Percentiles rank a stretch among this genome's conserved stretches.
phyloP scores from a whole-genome alignment of 768 basidiomycete genomes.

The Trametes punicea region DNA sequence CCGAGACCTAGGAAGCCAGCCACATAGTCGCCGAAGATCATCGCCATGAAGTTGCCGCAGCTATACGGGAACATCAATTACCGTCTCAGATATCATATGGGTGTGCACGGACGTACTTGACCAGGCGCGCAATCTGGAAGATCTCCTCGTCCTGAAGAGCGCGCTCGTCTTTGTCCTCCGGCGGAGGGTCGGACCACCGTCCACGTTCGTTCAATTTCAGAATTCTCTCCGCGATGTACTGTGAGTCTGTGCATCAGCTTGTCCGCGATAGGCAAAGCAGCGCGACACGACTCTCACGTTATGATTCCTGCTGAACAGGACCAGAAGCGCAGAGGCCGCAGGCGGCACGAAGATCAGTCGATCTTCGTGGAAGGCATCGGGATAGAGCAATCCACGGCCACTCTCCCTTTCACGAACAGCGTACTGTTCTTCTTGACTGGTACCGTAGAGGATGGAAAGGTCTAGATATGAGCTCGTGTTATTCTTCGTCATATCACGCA shows the following conservation, averaged over 20 bases:
- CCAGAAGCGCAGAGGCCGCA: slow-evolving; percentile 48
- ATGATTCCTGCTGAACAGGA: slow-evolving; percentile 58
- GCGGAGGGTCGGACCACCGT: slow-evolving; percentile 42
- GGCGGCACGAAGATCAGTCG: slow-evolving; percentile 53
- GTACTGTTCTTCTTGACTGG: slow-evolving; percentile 38
- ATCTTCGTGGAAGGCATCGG: slow-evolving; percentile 53
- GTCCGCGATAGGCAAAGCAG: not conserved
- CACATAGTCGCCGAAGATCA: slow-evolving; percentile 58
- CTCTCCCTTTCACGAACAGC: slow-evolving; percentile 42
- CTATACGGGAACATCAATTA: not conserved
- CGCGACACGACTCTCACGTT: slow-evolving; percentile 44
- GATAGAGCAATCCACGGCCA: slow-evolving; percentile 50
- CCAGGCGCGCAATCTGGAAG: slow-evolving; percentile 52
- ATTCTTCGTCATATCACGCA: slow-evolving; percentile 43
- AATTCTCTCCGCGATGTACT: slow-evolving; percentile 55
- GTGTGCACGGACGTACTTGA: slow-evolving; percentile 36
- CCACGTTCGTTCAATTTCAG: slow-evolving; percentile 54
- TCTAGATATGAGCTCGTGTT: slow-evolving; percentile 55
- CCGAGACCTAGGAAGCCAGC: slow-evolving; percentile 53
- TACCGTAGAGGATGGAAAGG: slow-evolving; percentile 54
- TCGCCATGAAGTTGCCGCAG: slow-evolving; percentile 52
- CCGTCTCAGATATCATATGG: not conserved
- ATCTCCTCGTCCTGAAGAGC: slow-evolving; percentile 50
- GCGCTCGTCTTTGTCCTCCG: slow-evolving; percentile 17
- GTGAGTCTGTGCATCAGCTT: not conserved